Evolutionary conservation across 352 stramenopile genomes (phyloP).

Genomic region (Elongisporangium anandrum): DNA sequence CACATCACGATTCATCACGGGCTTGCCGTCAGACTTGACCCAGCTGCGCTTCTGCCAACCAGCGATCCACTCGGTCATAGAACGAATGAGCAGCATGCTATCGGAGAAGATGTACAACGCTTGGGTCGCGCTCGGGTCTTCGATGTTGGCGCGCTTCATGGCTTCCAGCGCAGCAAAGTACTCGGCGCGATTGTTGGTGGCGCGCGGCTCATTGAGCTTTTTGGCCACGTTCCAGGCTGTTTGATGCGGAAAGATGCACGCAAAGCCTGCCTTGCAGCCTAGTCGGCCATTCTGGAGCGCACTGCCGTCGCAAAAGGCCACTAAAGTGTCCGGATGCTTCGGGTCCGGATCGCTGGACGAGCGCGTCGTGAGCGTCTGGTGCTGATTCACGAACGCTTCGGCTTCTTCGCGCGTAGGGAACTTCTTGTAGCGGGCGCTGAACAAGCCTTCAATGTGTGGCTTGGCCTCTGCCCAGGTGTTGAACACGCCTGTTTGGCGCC

Average conservation of each 20-base stretch:
- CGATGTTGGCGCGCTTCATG: conserved; percentile 60
- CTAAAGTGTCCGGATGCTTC: conserved; percentile 38
- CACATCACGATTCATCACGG: conserved; percentile 63
- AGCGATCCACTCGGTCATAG: conserved; percentile 72
- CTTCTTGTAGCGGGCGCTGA: conserved; percentile 53
- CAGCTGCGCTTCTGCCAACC: conserved; percentile 61
- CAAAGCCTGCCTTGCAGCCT: conserved; percentile 53
- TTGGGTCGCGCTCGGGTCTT: conserved; percentile 24
- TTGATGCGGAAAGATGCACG: conserved; percentile 72
- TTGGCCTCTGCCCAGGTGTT: conserved; percentile 49
- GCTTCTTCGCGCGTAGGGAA: conserved; percentile 43
- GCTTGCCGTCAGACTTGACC: conserved; percentile 46
- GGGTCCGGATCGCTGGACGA: conserved; percentile 32
- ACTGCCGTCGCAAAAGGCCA: conserved; percentile 79
- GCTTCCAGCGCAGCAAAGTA: conserved; percentile 53
- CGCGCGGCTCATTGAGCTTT: conserved; percentile 33
- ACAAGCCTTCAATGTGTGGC: conserved; percentile 43
- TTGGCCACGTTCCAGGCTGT: conserved; percentile 57
- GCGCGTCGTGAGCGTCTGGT: conserved; percentile 4
- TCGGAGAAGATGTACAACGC: conserved; percentile 74
- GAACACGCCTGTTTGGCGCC: conserved; percentile 47
- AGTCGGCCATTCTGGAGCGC: conserved; percentile 55
- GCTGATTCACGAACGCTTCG: conserved; percentile 40
- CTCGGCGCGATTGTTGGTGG: conserved; percentile 54
- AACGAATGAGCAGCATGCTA: conserved; percentile 75